phyloP scores from a whole-genome alignment of 208 protist genomes.

The Histomonas meleagridis region DNA sequence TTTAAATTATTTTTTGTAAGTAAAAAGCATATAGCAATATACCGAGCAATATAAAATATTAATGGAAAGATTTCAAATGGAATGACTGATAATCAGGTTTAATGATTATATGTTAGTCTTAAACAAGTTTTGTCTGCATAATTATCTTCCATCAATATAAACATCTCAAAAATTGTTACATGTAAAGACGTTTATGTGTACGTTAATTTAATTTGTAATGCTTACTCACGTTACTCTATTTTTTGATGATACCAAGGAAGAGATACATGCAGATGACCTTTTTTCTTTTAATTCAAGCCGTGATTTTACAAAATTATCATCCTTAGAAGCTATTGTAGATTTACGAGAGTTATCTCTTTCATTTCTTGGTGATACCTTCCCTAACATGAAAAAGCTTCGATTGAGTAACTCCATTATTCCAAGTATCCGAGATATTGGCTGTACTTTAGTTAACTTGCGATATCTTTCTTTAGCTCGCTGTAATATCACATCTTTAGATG shows the following conservation, averaged over 20 bases:
- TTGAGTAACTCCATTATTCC: slow-evolving; percentile 12
- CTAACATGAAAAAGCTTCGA: slow-evolving; percentile 21
- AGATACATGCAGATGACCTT: neutral
- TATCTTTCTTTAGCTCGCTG: neutral
- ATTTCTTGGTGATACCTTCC: slow-evolving; percentile 11
- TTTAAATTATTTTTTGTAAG: too few relatives aligned
- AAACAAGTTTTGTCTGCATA: too few relatives aligned
- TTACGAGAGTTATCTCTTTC: neutral
- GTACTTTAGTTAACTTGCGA: neutral
- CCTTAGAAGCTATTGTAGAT: neutral
- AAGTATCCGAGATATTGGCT: neutral
- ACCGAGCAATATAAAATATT: too few relatives aligned
- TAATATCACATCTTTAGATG: slow-evolving; percentile 11
- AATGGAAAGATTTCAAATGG: too few relatives aligned
- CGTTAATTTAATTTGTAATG: too few relatives aligned
- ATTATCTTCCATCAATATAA: too few relatives aligned
- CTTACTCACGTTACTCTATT: too few relatives aligned
- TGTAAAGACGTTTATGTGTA: too few relatives aligned
- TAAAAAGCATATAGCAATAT: too few relatives aligned
- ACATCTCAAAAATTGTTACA: too few relatives aligned
- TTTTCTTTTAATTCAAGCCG: neutral
- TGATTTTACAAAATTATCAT: neutral
- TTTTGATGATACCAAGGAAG: neutral
- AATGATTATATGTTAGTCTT: too few relatives aligned
- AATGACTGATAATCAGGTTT: too few relatives aligned